These are phyloP conservation scores for Neoboletus subvelutipes DNA, from an alignment of 768 basidiomycete species.

Conservation along the genomic window DNA sequence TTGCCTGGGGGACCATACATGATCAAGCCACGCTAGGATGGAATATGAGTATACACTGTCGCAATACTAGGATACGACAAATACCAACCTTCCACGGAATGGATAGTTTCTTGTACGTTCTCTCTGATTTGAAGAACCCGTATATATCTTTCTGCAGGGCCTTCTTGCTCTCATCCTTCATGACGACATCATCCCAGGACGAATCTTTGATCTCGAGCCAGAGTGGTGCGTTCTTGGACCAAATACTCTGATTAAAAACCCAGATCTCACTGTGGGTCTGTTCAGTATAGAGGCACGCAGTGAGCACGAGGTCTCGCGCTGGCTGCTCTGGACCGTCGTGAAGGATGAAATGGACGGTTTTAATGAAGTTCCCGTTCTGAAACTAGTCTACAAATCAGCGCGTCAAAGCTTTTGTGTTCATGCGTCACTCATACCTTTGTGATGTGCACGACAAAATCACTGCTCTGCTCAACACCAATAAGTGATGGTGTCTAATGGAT, in stretches of 20 bases:
- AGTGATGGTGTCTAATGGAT: not conserved
- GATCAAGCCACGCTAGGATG: conserved; percentile 69
- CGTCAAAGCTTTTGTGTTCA: not conserved
- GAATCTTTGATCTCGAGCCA: conserved; percentile 65
- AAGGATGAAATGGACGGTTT: conserved; percentile 48
- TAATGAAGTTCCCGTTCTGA: conserved; percentile 21
- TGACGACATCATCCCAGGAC: conserved; percentile 72
- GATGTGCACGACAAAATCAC: conserved; percentile 55
- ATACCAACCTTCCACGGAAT: conserved; percentile 78
- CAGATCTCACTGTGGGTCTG: conserved; percentile 68
- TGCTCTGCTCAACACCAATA: conserved; percentile 36
- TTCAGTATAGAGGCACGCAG: conserved; percentile 50
- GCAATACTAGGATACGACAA: not conserved
- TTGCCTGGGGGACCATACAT: conserved; percentile 78
- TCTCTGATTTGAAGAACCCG: conserved; percentile 77
- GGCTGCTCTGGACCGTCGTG: conserved; percentile 60
- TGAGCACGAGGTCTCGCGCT: conserved; percentile 50
- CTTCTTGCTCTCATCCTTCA: conserved; percentile 67
- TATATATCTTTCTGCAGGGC: conserved; percentile 70
- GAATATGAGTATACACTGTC: not conserved
- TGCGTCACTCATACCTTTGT: conserved; percentile 41
- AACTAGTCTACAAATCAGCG: conserved; percentile 28
- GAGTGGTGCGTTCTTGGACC: conserved; percentile 60
- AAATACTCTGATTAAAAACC: conserved; percentile 71
- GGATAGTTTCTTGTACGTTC: conserved; percentile 66